Evolutionary conservation across 2,329 filamentous ascomycete genomes (phyloP).

Genomic region (Exophiala calicioides): DNA sequence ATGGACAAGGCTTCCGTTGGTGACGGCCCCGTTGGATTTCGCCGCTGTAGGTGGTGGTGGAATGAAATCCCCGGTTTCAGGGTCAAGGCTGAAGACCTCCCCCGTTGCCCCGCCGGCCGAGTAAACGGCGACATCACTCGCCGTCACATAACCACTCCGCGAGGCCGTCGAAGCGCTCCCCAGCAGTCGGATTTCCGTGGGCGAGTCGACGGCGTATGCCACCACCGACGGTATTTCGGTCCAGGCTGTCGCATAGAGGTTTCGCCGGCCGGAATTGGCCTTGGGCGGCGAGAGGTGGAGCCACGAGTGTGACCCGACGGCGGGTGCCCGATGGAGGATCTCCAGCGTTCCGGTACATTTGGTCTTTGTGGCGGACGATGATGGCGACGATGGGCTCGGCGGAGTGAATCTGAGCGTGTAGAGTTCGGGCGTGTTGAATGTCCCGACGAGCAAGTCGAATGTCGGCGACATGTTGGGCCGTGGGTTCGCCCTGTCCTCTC

Average conservation of each 20-base stretch:
- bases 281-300: slow-evolving; percentile 27
- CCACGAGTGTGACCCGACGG: slow-evolving; percentile 33
- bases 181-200: slow-evolving; percentile 27
- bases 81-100: slow-evolving; percentile 31
- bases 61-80: slow-evolving; percentile 21
- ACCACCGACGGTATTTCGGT: slow-evolving; percentile 29
- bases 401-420: slow-evolving; percentile 31
- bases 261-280: slow-evolving; percentile 11
- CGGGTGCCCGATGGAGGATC: slow-evolving; percentile 26
- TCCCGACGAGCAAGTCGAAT: slow-evolving; percentile 32
- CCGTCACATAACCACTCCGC: slow-evolving; percentile 31
- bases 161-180: slow-evolving; percentile 25
- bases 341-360: slow-evolving; percentile 12
- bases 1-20: neutral
- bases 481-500: no score
- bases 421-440: slow-evolving; percentile 32
- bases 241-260: slow-evolving; percentile 33
- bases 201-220: slow-evolving; percentile 28
- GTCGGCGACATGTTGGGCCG: slow-evolving; percentile 9
- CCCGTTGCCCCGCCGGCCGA: slow-evolving; percentile 32
- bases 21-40: neutral
- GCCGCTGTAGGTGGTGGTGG: slow-evolving; percentile 1
- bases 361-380: neutral
- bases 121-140: slow-evolving; percentile 26
- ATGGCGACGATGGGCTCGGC: slow-evolving; percentile 6